Percentiles rank a stretch among this genome's conserved stretches.
Evolutionary conservation across 2,329 filamentous ascomycete genomes (phyloP).

Genomic region (Penicillium brevicompactum): DNA sequence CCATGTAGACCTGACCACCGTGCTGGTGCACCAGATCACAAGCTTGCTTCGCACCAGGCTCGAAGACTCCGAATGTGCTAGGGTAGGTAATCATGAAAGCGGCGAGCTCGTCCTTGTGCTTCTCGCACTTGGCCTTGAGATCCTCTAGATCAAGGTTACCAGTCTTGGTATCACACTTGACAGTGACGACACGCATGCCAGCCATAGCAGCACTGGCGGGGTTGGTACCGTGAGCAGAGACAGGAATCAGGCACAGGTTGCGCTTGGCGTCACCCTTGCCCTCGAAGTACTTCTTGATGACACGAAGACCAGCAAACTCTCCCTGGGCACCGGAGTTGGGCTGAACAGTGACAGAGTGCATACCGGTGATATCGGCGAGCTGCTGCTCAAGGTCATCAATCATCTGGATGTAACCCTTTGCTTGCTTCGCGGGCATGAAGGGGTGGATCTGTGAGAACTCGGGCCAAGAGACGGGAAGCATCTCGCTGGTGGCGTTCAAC

Average conservation of each 20-base stretch:
- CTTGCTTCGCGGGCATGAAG: conserved; percentile 66
- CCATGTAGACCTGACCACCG: conserved; percentile 97
- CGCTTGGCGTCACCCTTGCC: conserved; percentile 65
- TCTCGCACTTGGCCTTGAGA: conserved; percentile 83
- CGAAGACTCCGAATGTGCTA: conserved; percentile 92
- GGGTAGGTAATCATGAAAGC: conserved; percentile 98
- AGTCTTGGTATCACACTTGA: conserved; percentile 85
- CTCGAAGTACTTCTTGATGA: conserved; percentile 83
- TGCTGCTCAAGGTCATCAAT: conserved; percentile 74
- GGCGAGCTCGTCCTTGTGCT: conserved; percentile 80
- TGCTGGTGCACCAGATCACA: conserved; percentile 83
- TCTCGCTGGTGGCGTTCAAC: conserved; percentile 89
- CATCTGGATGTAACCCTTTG: conserved; percentile 69
- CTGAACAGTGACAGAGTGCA: conserved; percentile 85
- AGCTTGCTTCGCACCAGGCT: conserved; percentile 82
- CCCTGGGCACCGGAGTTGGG: conserved; percentile 96
- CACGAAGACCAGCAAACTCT: conserved; percentile 86
- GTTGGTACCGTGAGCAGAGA: conserved; percentile 94
- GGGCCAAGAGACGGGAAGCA: conserved; percentile 79
- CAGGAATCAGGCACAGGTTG: conserved; percentile 91
- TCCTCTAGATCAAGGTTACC: conserved; percentile 89
- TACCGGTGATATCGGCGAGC: conserved; percentile 81
- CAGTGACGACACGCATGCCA: conserved; percentile 87
- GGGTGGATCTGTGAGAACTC: conserved; percentile 81
- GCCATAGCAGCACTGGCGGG: conserved; percentile 94